Conservation (phyloP, 2,329 filamentous ascomycete species). For the Diaporthe velutina region DNA sequence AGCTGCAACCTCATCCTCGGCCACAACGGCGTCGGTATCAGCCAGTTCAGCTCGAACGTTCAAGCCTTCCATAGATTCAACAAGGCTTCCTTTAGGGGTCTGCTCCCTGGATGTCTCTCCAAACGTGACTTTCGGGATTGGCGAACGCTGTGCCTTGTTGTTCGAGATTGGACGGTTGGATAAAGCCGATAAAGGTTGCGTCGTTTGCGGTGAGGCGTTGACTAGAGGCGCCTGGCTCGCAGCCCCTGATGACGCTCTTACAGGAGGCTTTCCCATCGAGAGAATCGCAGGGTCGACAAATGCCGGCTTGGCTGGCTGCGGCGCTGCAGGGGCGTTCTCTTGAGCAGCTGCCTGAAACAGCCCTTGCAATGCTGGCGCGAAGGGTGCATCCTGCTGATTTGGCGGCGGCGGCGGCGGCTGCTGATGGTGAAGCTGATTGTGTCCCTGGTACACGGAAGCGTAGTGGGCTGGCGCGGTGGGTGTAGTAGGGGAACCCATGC, state of each 20-base stretch:
- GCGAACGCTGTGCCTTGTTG: constrained; percentile 31
- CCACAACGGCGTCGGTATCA: constrained; percentile 39
- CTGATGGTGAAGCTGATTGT: constrained; percentile 1
- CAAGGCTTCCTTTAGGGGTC: constrained; percentile 42
- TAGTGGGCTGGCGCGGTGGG: constrained; percentile 19
- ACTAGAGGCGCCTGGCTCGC: constrained; percentile 1
- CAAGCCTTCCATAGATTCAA: constrained; percentile 44
- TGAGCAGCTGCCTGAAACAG: constrained; percentile 43
- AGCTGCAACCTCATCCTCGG: constrained; percentile 41
- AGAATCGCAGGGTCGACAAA: constrained; percentile 89
- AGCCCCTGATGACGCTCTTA: constrained; percentile 40
- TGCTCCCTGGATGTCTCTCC: constrained; percentile 33
- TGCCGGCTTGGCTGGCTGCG: constrained; percentile 50
- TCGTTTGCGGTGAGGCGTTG: constrained; percentile 43
- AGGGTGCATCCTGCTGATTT: constrained; percentile 30
- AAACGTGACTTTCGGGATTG: constrained; percentile 32
- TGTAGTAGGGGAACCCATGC: constrained; percentile 24
- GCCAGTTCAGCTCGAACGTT: constrained; percentile 42
- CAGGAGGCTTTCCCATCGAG: constrained; percentile 69
- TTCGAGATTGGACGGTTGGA: constrained; percentile 15
- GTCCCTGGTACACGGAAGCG: constrained; percentile 4
- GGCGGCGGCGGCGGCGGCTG: constrained; percentile 21
- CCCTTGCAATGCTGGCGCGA: constrained; percentile 41
- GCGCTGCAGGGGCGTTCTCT: constrained; percentile 43
- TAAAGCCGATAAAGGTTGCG: constrained; percentile 38